A percentile compares a stretch with the other conserved stretches of the same genome.
phyloP scores from a whole-genome alignment of 306 rosid genomes.

The Cucurbita argyrosperma region DNA sequence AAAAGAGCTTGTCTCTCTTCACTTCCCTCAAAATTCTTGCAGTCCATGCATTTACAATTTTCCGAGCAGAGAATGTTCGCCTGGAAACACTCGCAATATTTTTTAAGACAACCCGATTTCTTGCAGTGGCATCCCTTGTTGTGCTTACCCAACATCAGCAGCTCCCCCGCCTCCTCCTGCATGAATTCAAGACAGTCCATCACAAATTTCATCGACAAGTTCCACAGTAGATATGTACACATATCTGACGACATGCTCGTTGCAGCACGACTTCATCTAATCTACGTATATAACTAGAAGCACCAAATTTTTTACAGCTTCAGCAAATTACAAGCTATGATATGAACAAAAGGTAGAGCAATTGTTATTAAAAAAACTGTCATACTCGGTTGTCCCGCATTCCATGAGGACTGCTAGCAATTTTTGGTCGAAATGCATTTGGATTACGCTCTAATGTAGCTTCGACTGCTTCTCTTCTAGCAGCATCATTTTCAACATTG shows the following conservation, averaged over 20 bases:
- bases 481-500: constrained; percentile 91
- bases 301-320: not conserved
- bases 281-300: not conserved
- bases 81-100: constrained; percentile 97
- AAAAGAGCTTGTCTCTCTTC: constrained; percentile 96
- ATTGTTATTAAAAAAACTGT: constrained; percentile 7
- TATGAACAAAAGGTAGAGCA: not conserved
- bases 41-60: constrained; percentile 96
- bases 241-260: not conserved
- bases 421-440: constrained; percentile 96
- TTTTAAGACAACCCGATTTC: constrained; percentile 95
- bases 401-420: constrained; percentile 97
- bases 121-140: constrained; percentile 99
- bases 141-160: constrained; percentile 72
- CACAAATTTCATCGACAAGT: not conserved
- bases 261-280: not conserved
- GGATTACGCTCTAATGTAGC: constrained; percentile 98
- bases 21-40: constrained; percentile 99
- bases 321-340: not conserved
- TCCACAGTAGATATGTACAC: not conserved
- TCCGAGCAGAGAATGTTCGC: constrained; percentile 98
- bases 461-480: constrained; percentile 92
- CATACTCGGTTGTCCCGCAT: constrained; percentile 59
- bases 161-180: constrained; percentile 91
- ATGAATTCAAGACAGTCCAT: constrained; percentile 14